These are phyloP conservation scores for Tuber borchii DNA, from an alignment of 495 filamentous ascomycete genomes.

Conservation along the genomic window DNA sequence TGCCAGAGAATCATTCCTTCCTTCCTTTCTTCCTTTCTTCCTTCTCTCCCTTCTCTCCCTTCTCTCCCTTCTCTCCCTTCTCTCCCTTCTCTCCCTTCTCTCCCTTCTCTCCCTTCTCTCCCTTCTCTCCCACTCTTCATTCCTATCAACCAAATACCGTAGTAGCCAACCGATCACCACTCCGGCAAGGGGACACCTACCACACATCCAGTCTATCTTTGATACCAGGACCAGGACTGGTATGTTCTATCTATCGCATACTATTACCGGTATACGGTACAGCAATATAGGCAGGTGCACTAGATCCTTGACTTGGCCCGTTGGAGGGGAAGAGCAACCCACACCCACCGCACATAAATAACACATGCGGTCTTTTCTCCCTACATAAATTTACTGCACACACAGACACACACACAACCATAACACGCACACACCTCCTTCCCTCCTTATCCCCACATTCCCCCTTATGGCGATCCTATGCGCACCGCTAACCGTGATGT, in stretches of 20 bases:
- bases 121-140: neutral
- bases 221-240: neutral
- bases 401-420: neutral
- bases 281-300: neutral
- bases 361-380: slow-evolving; percentile 5
- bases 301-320: neutral
- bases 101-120: neutral
- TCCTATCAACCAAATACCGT: neutral
- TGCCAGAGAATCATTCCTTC: neutral
- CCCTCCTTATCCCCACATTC: slow-evolving; percentile 2
- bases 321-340: neutral
- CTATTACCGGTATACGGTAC: neutral
- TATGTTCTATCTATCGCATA: neutral
- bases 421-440: neutral
- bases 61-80: neutral
- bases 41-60: neutral
- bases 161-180: neutral
- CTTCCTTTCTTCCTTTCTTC: neutral
- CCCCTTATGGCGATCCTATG: neutral
- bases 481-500: neutral
- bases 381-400: neutral
- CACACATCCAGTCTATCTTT: neutral
- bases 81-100: neutral
- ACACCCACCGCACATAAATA: neutral
- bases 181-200: neutral